Evolutionary conservation across 73 alveolate species (phyloP).

Genomic region (Stentor coeruleus): DNA sequence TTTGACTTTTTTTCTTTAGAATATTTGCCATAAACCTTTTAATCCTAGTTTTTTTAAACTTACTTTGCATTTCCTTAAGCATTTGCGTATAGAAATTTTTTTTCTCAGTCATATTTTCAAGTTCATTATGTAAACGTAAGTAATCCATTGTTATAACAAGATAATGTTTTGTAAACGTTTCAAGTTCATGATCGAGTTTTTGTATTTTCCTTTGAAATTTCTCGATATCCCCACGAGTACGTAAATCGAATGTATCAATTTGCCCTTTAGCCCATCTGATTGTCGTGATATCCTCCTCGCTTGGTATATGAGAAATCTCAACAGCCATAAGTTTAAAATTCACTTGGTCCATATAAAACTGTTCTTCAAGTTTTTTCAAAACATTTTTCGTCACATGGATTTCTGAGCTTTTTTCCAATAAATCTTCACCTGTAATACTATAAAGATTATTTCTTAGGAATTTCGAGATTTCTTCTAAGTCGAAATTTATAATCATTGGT

Average conservation of each 20-base stretch:
- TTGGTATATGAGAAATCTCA: neutral
- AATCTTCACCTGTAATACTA: neutral
- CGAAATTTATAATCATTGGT: neutral
- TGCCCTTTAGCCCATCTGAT: neutral
- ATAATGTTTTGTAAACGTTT: slow-evolving; percentile 14
- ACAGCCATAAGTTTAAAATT: neutral
- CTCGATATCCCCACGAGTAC: neutral
- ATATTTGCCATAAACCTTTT: neutral
- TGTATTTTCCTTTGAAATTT: neutral
- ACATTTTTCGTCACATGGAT: neutral
- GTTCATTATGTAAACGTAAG: neutral
- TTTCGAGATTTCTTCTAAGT: slow-evolving; percentile 4
- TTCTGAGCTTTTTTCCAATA: neutral
- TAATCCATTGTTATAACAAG: neutral
- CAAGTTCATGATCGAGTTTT: slow-evolving; percentile 1
- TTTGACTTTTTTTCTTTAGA: neutral
- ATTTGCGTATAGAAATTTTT: neutral
- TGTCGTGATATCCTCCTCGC: neutral
- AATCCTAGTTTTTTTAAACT: neutral
- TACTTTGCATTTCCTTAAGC: neutral
- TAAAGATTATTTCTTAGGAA: neutral
- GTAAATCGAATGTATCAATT: neutral
- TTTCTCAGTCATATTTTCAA: neutral
- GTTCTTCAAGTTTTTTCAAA: neutral
- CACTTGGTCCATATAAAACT: neutral